Evolutionary conservation across 371 early-diverging fungal species (phyloP).

Genomic region (Zychaea mexicana): DNA sequence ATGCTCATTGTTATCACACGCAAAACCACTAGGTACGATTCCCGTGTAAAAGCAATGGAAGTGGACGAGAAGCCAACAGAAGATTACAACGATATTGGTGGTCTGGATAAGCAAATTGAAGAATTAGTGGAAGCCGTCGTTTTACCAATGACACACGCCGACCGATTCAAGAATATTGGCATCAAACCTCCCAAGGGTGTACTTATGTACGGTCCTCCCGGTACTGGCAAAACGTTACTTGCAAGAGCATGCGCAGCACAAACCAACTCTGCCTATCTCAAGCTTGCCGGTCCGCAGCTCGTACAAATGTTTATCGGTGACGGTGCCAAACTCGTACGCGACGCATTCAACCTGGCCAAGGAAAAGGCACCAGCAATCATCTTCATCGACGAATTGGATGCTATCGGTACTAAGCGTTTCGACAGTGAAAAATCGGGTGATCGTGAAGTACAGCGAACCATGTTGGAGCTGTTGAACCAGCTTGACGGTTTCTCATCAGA

Average conservation of each 20-base stretch:
- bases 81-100: slow-evolving; percentile 81
- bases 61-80: slow-evolving; percentile 99
- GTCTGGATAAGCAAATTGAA: slow-evolving; percentile 30
- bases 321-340: slow-evolving; percentile 98
- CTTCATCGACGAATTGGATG: slow-evolving; percentile 99
- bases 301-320: slow-evolving; percentile 99
- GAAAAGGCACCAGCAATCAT: slow-evolving; percentile 99
- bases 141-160: slow-evolving; percentile 33
- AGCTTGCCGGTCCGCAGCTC: slow-evolving; percentile 98
- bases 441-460: slow-evolving; percentile 99
- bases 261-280: slow-evolving; percentile 93
- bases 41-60: slow-evolving; percentile 99
- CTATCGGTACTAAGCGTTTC: slow-evolving; percentile 99
- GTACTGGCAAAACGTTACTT: slow-evolving; percentile 85
- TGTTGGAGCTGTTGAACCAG: slow-evolving; percentile 99
- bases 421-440: slow-evolving; percentile 99
- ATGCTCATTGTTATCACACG: too few relatives aligned
- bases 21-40: slow-evolving; percentile 85
- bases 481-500: slow-evolving; percentile 98
- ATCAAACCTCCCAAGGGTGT: slow-evolving; percentile 96
- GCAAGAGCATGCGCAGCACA: slow-evolving; percentile 64
- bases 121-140: slow-evolving; percentile 40
- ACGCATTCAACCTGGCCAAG: slow-evolving; percentile 98
- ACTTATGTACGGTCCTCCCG: slow-evolving; percentile 97
- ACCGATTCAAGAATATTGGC: slow-evolving; percentile 89